These are phyloP conservation scores for Leptographium flavum DNA, from an alignment of 2,329 filamentous ascomycete genomes.

Conservation along the genomic window DNA sequence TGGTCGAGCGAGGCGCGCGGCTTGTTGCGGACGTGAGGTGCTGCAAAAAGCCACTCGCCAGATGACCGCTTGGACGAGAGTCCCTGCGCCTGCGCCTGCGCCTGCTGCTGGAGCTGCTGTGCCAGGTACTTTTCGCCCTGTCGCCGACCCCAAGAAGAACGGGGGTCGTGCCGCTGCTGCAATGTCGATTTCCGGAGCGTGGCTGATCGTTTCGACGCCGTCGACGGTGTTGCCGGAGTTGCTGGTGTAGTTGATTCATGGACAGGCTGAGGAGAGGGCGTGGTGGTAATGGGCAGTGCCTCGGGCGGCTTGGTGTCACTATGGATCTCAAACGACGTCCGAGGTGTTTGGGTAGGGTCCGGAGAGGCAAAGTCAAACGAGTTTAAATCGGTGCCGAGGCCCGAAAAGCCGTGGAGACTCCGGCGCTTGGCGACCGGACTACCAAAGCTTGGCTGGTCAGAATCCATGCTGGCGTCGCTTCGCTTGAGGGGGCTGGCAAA, in stretches of 20 bases:
- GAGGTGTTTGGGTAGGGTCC: constrained; percentile 16
- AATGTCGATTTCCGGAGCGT: constrained; percentile 77
- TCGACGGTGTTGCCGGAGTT: constrained; percentile 34
- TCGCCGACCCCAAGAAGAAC: constrained; percentile 47
- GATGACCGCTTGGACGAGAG: constrained; percentile 5
- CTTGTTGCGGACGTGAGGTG: constrained; percentile 44
- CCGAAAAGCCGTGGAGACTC: constrained; percentile 66
- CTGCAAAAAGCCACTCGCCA: constrained; percentile 22
- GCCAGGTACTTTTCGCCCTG: constrained; percentile 42
- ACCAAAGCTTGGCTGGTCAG: constrained; percentile 63
- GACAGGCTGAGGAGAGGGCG: constrained; percentile 14
- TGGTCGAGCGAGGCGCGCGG: constrained; percentile 70
- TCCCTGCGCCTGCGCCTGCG: neutral
- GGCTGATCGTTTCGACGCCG: constrained; percentile 53
- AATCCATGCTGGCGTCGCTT: constrained; percentile 77
- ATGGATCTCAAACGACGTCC: constrained; percentile 31
- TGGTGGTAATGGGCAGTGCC: constrained; percentile 21
- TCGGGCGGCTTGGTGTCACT: constrained; percentile 30
- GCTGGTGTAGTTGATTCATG: constrained; percentile 29
- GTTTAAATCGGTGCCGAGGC: constrained; percentile 49
- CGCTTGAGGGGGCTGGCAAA: constrained; percentile 80
- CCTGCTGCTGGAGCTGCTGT: constrained; percentile 27
- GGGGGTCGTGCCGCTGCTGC: constrained; percentile 65
- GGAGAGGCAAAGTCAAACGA: constrained; percentile 48
- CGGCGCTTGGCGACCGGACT: constrained; percentile 86